These are phyloP conservation scores for Phytophthora pisi DNA, from an alignment of 352 stramenopile species.

Conservation along the genomic window DNA sequence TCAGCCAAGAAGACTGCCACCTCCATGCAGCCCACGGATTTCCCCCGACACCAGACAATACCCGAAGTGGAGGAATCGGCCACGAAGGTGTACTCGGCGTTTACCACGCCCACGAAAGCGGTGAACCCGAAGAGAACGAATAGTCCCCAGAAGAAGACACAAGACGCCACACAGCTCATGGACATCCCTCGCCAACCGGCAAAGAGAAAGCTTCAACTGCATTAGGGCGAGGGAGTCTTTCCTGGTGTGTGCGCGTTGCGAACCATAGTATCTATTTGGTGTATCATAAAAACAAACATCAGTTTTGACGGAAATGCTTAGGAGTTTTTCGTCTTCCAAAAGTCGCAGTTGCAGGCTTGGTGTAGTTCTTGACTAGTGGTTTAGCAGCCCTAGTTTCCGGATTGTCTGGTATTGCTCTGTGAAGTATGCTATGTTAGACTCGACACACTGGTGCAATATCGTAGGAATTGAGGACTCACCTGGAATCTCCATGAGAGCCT, in stretches of 20 bases:
- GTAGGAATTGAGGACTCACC: conserved; percentile 38
- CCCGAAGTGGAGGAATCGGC: background rate
- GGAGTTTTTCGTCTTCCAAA: background rate
- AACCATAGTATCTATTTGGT: conserved; percentile 35
- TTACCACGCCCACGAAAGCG: conserved; percentile 11
- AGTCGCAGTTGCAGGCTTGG: background rate
- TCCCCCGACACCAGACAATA: conserved; percentile 3
- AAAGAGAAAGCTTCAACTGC: conserved; percentile 31
- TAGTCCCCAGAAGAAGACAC: background rate
- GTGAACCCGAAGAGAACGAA: conserved; percentile 10
- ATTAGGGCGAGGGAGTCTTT: conserved; percentile 14
- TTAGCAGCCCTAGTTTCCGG: conserved; percentile 47
- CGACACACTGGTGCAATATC: conserved; percentile 31
- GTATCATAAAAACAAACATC: conserved; percentile 29
- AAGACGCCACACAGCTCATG: conserved; percentile 11
- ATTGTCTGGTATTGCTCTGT: conserved; percentile 72
- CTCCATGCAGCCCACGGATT: conserved; percentile 4
- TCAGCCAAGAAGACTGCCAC: background rate
- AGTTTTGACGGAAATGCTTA: conserved; percentile 26
- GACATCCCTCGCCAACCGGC: conserved; percentile 25
- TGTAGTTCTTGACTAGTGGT: conserved; percentile 9
- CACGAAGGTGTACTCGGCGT: conserved; percentile 5
- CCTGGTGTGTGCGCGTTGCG: background rate
- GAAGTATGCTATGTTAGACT: background rate
- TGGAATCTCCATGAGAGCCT: conserved; percentile 81